phyloP scores from a whole-genome alignment of 164 flowering plant genomes.

The Protea cynaroides region DNA sequence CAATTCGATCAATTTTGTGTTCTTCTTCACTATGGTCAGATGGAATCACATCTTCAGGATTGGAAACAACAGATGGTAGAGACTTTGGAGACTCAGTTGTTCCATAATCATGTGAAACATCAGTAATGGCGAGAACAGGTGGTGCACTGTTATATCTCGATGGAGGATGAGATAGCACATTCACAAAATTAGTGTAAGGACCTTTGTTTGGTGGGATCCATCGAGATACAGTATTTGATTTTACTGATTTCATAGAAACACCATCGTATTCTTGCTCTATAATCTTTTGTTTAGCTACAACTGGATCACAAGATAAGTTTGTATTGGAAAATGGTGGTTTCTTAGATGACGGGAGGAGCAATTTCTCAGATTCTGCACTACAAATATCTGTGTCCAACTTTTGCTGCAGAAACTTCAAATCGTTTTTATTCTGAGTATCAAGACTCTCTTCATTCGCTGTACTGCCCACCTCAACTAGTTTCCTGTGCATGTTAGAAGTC shows the following conservation, averaged over 20 bases:
- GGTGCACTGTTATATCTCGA: constrained; percentile 75
- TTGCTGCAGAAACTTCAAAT: constrained; percentile 7
- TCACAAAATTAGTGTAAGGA: constrained; percentile 46
- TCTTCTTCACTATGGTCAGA: constrained; percentile 7
- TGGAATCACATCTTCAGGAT: constrained; percentile 13
- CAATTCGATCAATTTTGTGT: constrained; percentile 9
- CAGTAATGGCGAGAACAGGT: constrained; percentile 34
- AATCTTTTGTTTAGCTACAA: constrained; percentile 28
- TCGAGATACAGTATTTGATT: constrained; percentile 49
- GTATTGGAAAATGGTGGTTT: constrained; percentile 23
- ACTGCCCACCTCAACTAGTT: constrained; percentile 15
- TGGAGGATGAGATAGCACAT: constrained; percentile 54
- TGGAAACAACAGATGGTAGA: constrained; percentile 13
- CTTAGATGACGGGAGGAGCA: constrained; percentile 21
- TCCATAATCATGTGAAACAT: constrained; percentile 33
- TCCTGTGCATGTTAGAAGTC: neutral
- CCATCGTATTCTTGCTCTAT: constrained; percentile 42
- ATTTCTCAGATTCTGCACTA: constrained; percentile 35
- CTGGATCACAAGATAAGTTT: constrained; percentile 34
- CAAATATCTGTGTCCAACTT: constrained; percentile 19
- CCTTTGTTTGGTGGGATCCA: constrained; percentile 69
- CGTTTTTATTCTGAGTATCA: constrained; percentile 2
- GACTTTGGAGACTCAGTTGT: constrained; percentile 21
- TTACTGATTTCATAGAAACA: constrained; percentile 29
- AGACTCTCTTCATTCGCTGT: neutral